Conservation (phyloP, 2,329 filamentous ascomycete genomes). For the Bipolaris gigantea region DNA sequence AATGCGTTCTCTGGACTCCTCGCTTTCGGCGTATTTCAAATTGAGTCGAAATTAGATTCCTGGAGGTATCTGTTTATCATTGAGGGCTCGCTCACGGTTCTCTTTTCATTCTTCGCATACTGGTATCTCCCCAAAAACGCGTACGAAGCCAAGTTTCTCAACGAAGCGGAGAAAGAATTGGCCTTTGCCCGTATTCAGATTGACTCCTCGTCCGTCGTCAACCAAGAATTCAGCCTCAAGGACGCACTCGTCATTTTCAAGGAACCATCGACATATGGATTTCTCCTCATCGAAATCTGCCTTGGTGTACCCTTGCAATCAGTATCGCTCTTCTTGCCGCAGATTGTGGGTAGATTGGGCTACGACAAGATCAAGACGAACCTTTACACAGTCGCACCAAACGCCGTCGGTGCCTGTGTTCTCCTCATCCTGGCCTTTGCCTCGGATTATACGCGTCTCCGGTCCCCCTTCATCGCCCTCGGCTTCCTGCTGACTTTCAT, state of each 20-base stretch:
- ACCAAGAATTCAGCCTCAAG: constrained; percentile 57
- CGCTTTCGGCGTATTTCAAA: constrained; percentile 63
- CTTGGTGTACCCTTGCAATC: constrained; percentile 62
- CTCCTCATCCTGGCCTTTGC: constrained; percentile 71
- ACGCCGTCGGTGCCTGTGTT: constrained; percentile 72
- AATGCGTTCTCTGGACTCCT: constrained; percentile 65
- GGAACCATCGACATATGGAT: constrained; percentile 57
- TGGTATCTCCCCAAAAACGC: constrained; percentile 70
- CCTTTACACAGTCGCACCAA: constrained; percentile 79
- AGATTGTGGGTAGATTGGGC: constrained; percentile 58
- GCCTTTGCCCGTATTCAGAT: constrained; percentile 75
- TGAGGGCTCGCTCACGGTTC: constrained; percentile 60
- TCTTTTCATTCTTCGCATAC: constrained; percentile 65
- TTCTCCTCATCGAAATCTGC: constrained; percentile 61
- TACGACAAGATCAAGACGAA: constrained; percentile 68
- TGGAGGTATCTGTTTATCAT: constrained; percentile 71
- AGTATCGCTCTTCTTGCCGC: constrained; percentile 60
- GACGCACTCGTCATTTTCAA: constrained; percentile 58
- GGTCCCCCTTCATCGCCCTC: constrained; percentile 73
- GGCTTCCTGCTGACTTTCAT: constrained; percentile 74
- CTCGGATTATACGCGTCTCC: constrained; percentile 66
- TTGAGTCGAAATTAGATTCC: constrained; percentile 55
- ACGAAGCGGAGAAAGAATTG: constrained; percentile 65
- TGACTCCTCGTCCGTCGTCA: constrained; percentile 68
- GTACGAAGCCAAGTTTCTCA: constrained; percentile 66